These are phyloP conservation scores for Cladochytrium replicatum DNA, from an alignment of 192 early-diverging fungal species.

Conservation along the genomic window DNA sequence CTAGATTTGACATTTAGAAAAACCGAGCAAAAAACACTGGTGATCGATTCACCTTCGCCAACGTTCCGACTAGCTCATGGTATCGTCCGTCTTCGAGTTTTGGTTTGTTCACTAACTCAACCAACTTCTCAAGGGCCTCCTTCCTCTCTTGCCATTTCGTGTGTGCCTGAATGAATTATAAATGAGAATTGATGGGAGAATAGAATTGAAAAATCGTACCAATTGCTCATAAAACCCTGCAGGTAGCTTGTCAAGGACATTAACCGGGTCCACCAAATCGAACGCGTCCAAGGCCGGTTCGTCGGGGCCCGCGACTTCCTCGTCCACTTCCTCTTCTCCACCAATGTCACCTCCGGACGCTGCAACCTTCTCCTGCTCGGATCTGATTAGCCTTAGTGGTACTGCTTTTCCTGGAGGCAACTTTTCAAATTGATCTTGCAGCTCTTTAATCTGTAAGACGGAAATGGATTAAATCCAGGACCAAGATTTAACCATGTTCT, in stretches of 20 bases:
- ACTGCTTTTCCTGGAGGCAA: slow-evolving; percentile 48
- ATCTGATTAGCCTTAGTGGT: slow-evolving; percentile 65
- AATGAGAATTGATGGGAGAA: not conserved
- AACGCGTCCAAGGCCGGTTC: slow-evolving; percentile 61
- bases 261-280: slow-evolving; percentile 81
- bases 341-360: not conserved
- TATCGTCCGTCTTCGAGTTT: slow-evolving; percentile 69
- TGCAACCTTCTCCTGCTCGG: slow-evolving; percentile 56
- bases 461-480: not conserved
- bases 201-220: slow-evolving; percentile 27
- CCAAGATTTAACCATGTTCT: not conserved
- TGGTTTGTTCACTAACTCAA: slow-evolving; percentile 57
- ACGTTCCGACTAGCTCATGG: slow-evolving; percentile 66
- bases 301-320: slow-evolving; percentile 28
- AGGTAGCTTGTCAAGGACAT: slow-evolving; percentile 79
- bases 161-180: slow-evolving; percentile 34
- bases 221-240: slow-evolving; percentile 67
- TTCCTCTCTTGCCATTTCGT: slow-evolving; percentile 97
- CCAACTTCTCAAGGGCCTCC: slow-evolving; percentile 71
- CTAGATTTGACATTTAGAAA: slow-evolving; percentile 3
- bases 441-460: slow-evolving; percentile 58
- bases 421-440: slow-evolving; percentile 72
- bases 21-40: not conserved
- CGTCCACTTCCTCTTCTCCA: slow-evolving; percentile 22
- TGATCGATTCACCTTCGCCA: slow-evolving; percentile 59